phyloP scores from a whole-genome alignment of 306 rosid genomes.

The Acacia acuminata region DNA sequence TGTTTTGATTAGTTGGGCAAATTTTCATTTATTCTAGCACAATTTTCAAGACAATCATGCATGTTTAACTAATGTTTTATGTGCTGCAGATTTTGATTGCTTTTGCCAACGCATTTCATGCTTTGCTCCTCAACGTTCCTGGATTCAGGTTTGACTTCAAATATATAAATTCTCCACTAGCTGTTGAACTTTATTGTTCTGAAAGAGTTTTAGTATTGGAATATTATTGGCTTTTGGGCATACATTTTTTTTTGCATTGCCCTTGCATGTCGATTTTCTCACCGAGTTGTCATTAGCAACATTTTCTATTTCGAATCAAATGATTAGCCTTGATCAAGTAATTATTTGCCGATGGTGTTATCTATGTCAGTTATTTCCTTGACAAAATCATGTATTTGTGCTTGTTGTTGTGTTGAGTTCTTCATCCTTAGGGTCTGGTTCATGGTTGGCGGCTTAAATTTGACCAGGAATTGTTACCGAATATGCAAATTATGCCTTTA shows the following conservation, averaged over 20 bases:
- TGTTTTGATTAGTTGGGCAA: too few species aligned
- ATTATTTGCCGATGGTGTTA: not conserved
- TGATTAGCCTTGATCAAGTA: not conserved
- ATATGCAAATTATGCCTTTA: not conserved
- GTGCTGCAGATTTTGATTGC: too few species aligned
- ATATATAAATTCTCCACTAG: constrained; percentile 2
- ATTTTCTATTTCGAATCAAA: constrained; percentile 1
- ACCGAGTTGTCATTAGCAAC: not conserved
- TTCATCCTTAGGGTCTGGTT: too few species aligned
- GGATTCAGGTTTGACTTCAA: constrained; percentile 71
- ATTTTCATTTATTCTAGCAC: too few species aligned
- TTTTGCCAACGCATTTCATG: constrained; percentile 92
- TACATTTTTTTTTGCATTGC: constrained; percentile 17
- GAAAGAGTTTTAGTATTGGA: not conserved
- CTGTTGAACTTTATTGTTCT: constrained; percentile 16
- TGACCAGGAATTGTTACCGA: not conserved
- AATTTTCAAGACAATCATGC: too few species aligned
- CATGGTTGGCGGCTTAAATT: not conserved
- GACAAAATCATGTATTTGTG: constrained; percentile 1
- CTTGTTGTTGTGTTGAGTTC: not conserved
- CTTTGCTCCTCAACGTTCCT: constrained; percentile 89
- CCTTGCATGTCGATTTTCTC: constrained; percentile 9
- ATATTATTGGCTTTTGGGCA: constrained; percentile 13
- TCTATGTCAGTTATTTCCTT: too few species aligned
- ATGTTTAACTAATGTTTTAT: constrained; percentile 33